Conservation (phyloP, 352 stramenopile species). For the Phytophthora capsici region DNA sequence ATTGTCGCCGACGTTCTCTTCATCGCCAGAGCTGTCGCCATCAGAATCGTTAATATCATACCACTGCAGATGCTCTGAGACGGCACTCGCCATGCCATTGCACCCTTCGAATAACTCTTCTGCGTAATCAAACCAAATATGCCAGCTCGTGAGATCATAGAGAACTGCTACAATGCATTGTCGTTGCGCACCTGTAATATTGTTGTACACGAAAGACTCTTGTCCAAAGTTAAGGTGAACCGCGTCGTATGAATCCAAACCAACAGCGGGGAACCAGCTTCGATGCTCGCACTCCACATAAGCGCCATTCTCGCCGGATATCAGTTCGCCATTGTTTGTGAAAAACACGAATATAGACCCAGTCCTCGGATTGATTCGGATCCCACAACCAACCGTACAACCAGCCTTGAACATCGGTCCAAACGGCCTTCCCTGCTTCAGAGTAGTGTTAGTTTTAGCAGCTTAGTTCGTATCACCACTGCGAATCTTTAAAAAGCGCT, state of each 20-base stretch:
- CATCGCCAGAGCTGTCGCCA: slow-evolving; percentile 34
- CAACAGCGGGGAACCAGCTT: slow-evolving; percentile 82
- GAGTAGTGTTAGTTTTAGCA: not conserved
- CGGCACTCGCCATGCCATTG: slow-evolving; percentile 25
- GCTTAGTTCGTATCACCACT: slow-evolving; percentile 1
- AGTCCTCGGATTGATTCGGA: slow-evolving; percentile 25
- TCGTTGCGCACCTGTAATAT: slow-evolving; percentile 26
- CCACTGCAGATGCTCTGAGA: slow-evolving; percentile 57
- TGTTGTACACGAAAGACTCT: slow-evolving; percentile 61
- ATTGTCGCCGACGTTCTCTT: slow-evolving; percentile 19
- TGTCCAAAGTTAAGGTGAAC: slow-evolving; percentile 89
- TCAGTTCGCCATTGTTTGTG: slow-evolving; percentile 70
- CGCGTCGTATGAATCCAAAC: slow-evolving; percentile 80
- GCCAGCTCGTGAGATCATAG: not conserved
- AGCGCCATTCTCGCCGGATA: slow-evolving; percentile 41
- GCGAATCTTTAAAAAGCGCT: not conserved
- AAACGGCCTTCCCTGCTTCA: slow-evolving; percentile 40
- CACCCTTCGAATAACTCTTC: slow-evolving; percentile 40
- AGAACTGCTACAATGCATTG: not conserved
- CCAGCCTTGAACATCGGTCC: slow-evolving; percentile 39
- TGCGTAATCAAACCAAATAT: not conserved
- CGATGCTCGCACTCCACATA: slow-evolving; percentile 56
- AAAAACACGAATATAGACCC: slow-evolving; percentile 63
- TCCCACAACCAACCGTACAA: slow-evolving; percentile 45
- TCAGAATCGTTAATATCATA: slow-evolving; percentile 60